Evolutionary conservation across 495 filamentous ascomycete genomes (phyloP), one percentile per base, ranked within the genome.

Genomic region (Trichoderma gamsii): DNA sequence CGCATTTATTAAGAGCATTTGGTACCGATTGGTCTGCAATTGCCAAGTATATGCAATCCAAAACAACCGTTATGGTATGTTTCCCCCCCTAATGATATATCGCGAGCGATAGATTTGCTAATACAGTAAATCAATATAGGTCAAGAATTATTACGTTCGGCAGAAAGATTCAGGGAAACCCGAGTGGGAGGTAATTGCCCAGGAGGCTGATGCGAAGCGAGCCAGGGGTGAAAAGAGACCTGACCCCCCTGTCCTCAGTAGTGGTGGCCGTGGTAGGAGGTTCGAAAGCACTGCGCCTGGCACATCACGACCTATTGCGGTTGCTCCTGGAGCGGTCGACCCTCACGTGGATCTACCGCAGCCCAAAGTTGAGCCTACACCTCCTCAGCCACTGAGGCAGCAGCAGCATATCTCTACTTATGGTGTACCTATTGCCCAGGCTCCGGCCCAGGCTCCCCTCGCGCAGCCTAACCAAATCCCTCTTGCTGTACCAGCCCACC

Each of bases 61-160:
- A 98, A 78, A 97, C 95, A 7, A 87, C 89, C 12, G 90, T 92
- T 16, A 99, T 98, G 95, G 96, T 96, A 84, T 73, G 84, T 72
- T 64, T 63, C 63, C 44, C 52, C 38, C 61, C 68, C 27, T 35
- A n/a, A n/a, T n/a, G n/a, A 56, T 49, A n/a, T 46, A 21, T 25
- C 41, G 52, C 4, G 68, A 23, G 72, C 59, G 63, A 69, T 38
- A 66, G 23, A 35, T 41, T 35, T 67, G 64, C 68, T 71, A 74
- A 68, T 69, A 73, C 69, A 76, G 68, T 77, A 68, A 67, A 63
- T n/a, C 11, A 27, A 61, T 38, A 38, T 72, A 97, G 92, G 91
- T 98, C 52, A 96, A 95, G 77, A 98, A 98, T 73, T 93, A 93
- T 75, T 97, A 89, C 69, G 86, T 89, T 56, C 86, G 94, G 3